Conservation (phyloP, 805 yeast species). For the Candida boleticola region DNA sequence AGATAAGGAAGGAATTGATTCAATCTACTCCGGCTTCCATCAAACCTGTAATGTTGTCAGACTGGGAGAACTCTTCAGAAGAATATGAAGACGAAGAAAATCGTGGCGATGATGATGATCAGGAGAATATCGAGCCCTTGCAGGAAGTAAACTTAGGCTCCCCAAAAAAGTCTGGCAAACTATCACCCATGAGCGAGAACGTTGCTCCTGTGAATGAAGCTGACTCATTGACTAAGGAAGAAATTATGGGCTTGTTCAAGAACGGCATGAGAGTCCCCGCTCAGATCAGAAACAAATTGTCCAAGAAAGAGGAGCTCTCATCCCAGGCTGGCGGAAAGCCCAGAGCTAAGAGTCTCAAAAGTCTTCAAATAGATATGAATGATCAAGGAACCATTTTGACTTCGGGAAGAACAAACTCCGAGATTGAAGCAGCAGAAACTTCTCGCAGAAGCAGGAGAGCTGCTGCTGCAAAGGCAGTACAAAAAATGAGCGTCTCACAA, state of each 20-base stretch:
- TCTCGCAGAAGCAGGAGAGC: slow-evolving; percentile 9
- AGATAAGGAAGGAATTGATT: slow-evolving; percentile 7
- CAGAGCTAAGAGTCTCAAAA: slow-evolving; percentile 8
- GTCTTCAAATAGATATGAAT: slow-evolving; percentile 23
- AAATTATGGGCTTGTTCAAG: slow-evolving; percentile 21
- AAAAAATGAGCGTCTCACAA: slow-evolving; percentile 2
- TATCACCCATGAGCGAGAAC: no score
- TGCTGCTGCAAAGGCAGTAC: slow-evolving; percentile 6
- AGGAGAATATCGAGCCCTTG: neutral
- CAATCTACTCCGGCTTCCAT: slow-evolving; percentile 1
- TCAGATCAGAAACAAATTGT: slow-evolving; percentile 4
- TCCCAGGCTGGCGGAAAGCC: neutral
- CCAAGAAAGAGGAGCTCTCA: neutral
- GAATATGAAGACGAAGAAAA: slow-evolving; percentile 1
- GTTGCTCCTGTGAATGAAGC: no score
- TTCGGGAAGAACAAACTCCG: slow-evolving; percentile 10
- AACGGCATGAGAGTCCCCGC: slow-evolving; percentile 16
- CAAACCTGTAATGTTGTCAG: neutral
- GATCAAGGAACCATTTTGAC: slow-evolving; percentile 12
- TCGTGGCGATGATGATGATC: neutral
- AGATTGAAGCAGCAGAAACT: slow-evolving; percentile 1
- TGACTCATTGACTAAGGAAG: slow-evolving; percentile 15
- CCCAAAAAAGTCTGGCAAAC: neutral
- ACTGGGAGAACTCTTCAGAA: slow-evolving; percentile 3
- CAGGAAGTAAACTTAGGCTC: neutral